A percentile compares a stretch with the other conserved stretches of the same genome.
Evolutionary conservation across 1,284 basidiomycete species (phyloP).

Genomic region (Cryptococcus hybrid): DNA sequence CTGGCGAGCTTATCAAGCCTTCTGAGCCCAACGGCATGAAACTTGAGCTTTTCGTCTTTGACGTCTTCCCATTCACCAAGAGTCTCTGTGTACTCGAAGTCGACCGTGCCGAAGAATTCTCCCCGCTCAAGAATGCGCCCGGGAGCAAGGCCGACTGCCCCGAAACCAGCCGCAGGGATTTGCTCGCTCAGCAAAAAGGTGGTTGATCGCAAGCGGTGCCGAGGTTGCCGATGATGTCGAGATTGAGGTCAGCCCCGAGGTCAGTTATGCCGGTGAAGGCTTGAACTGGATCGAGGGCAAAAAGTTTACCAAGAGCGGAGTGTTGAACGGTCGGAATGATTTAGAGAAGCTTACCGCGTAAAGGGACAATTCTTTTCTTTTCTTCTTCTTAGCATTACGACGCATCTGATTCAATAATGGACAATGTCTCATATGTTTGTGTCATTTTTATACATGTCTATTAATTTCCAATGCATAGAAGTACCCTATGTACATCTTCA

Average conservation of each 20-base stretch:
- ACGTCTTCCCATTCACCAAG: conserved; percentile 93
- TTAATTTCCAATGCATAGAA: neutral
- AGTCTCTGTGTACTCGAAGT: conserved; percentile 88
- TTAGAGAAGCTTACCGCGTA: conserved; percentile 4
- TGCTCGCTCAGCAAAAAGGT: conserved; percentile 88
- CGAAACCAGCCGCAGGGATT: conserved; percentile 82
- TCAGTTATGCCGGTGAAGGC: conserved; percentile 90
- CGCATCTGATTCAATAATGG: neutral
- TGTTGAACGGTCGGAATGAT: conserved; percentile 23
- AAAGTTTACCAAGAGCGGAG: conserved; percentile 60
- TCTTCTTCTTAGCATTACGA: neutral
- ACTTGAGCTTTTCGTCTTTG: conserved; percentile 97
- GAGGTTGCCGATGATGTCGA: conserved; percentile 60
- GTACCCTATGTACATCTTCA: neutral
- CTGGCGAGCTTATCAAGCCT: conserved; percentile 70
- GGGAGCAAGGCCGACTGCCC: conserved; percentile 93
- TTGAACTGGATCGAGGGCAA: conserved; percentile 76
- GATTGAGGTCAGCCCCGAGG: conserved; percentile 85
- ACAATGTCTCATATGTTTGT: neutral
- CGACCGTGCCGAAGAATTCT: conserved; percentile 85
- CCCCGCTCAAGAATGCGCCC: conserved; percentile 95
- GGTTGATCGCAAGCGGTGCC: conserved; percentile 78
- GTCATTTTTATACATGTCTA: neutral
- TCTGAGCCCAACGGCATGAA: conserved; percentile 97
- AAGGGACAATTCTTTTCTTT: neutral